These are phyloP conservation scores for Oryza rufipogon DNA, from an alignment of 176 grass and related monocot species.

Conservation along the genomic window DNA sequence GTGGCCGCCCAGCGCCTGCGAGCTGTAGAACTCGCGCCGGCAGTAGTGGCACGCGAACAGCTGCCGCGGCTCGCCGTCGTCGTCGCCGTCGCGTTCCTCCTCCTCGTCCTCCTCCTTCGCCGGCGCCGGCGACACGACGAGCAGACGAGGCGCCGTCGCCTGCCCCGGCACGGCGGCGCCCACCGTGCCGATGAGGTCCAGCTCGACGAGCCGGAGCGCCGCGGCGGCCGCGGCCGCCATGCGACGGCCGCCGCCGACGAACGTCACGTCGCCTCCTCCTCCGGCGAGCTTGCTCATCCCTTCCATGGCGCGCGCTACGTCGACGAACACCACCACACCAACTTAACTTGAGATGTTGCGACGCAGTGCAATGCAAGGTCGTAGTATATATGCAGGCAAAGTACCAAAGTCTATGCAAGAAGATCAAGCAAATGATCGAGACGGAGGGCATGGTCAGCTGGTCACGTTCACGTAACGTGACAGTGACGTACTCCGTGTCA, in stretches of 20 bases:
- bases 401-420: not conserved
- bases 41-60: constrained; percentile 60
- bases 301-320: not conserved
- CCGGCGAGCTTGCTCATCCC: not conserved
- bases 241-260: not conserved
- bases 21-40: constrained; percentile 77
- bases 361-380: not conserved
- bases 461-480: not conserved
- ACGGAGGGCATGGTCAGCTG: not conserved
- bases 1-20: constrained; percentile 88
- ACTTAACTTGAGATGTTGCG: not conserved
- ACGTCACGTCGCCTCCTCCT: not conserved
- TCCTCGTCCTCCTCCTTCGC: not conserved
- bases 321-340: too few species aligned
- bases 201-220: constrained; percentile 25
- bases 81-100: not conserved
- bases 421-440: not conserved
- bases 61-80: constrained; percentile 44
- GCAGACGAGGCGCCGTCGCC: not conserved
- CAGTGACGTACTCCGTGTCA: not conserved
- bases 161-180: not conserved
- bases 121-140: not conserved
- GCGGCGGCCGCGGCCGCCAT: not conserved
- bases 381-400: not conserved
- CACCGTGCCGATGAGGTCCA: constrained; percentile 51